Evolutionary conservation across 2,329 filamentous ascomycete species (phyloP).

Genomic region (Fusarium oxysporum): DNA sequence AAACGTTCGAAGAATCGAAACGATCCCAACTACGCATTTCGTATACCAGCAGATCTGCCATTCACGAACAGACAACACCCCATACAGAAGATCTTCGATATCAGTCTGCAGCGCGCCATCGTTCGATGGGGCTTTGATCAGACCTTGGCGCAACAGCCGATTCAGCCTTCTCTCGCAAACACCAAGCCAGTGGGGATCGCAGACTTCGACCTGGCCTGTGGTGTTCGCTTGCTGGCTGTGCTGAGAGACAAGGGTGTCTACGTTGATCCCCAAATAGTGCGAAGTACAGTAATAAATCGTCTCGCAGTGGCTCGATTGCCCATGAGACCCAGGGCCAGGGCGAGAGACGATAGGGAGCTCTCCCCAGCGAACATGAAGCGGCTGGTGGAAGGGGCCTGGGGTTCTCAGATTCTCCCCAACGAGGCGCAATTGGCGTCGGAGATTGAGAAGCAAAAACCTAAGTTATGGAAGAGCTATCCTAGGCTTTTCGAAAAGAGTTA

Average conservation of each 20-base stretch:
- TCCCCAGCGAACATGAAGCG: constrained; percentile 46
- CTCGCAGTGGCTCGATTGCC: constrained; percentile 48
- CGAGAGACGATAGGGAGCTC: constrained; percentile 49
- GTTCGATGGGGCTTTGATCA: constrained; percentile 61
- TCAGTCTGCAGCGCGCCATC: constrained; percentile 53
- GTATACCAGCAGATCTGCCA: constrained; percentile 56
- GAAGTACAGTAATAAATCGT: constrained; percentile 45
- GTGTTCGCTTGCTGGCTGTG: constrained; percentile 51
- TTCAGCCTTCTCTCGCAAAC: constrained; percentile 15
- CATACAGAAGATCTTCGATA: constrained; percentile 59
- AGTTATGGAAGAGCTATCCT: constrained; percentile 48
- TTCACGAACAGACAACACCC: constrained; percentile 58
- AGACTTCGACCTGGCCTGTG: constrained; percentile 51
- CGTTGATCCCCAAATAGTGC: constrained; percentile 50
- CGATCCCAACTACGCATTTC: constrained; percentile 14
- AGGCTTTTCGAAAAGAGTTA: constrained; percentile 46
- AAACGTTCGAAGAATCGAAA: neutral
- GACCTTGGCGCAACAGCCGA: constrained; percentile 44
- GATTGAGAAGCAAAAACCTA: constrained; percentile 46
- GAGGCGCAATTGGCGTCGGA: constrained; percentile 39
- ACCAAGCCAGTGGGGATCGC: constrained; percentile 22
- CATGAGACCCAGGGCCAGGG: constrained; percentile 43
- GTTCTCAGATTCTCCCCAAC: constrained; percentile 46
- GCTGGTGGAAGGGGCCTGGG: constrained; percentile 52
- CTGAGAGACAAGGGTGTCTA: constrained; percentile 52